phyloP scores from a whole-genome alignment of 441 rosid genomes.

The Arabidopsis lyrata region DNA sequence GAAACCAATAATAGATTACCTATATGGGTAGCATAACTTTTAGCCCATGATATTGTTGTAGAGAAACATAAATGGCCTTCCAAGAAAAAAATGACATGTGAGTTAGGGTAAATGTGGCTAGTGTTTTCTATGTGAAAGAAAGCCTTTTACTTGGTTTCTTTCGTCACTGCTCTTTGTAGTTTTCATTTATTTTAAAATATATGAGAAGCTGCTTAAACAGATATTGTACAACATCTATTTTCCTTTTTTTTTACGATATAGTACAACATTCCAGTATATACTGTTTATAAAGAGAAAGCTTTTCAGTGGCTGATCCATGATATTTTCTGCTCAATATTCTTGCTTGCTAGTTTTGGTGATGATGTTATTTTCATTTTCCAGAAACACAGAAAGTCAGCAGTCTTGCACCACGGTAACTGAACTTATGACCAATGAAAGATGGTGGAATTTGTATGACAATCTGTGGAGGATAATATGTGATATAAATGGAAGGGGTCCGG shows the following conservation, averaged over 20 bases:
- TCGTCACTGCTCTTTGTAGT: conserved; percentile 24
- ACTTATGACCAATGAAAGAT: conserved; percentile 59
- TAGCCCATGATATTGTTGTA: conserved; percentile 24
- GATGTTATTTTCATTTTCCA: conserved; percentile 42
- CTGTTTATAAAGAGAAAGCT: conserved; percentile 2
- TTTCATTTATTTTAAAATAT: conserved; percentile 7
- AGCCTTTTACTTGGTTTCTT: conserved; percentile 9
- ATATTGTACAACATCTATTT: conserved; percentile 2
- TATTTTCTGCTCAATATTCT: conserved; percentile 11
- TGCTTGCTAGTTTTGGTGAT: conserved; percentile 39
- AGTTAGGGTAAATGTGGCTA: conserved; percentile 27
- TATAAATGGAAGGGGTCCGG: conserved; percentile 91
- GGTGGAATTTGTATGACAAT: conserved; percentile 97
- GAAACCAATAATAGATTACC: conserved; percentile 24
- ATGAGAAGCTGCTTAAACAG: conserved; percentile 17
- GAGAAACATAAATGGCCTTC: conserved; percentile 22
- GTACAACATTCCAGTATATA: conserved; percentile 10
- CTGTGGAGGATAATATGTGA: conserved; percentile 87
- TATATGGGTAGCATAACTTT: conserved; percentile 28
- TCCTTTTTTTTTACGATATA: not conserved
- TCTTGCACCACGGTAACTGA: conserved; percentile 56
- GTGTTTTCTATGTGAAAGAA: conserved; percentile 12
- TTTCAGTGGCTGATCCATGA: conserved; percentile 16
- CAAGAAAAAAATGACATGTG: not conserved
- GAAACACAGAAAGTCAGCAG: conserved; percentile 57